A percentile compares a stretch with the other conserved stretches of the same genome.
phyloP scores from a whole-genome alignment of 176 grass and related monocot genomes.

The Triticum turgidum region DNA sequence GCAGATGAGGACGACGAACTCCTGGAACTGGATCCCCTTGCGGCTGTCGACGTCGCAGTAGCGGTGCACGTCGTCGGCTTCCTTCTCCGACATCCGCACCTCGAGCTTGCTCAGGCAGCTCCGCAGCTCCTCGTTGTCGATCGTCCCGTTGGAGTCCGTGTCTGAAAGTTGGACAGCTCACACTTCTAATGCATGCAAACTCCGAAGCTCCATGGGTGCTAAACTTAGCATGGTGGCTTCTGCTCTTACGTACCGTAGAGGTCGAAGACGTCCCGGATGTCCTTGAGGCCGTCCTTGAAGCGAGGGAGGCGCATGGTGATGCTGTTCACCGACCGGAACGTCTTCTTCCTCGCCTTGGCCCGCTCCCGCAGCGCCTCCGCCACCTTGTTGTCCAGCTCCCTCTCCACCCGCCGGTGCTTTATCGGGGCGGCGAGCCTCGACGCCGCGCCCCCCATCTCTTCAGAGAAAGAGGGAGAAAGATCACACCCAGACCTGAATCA shows the following conservation, averaged over 20 bases:
- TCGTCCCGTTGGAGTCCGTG: slow-evolving; percentile 58
- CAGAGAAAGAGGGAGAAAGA: background rate
- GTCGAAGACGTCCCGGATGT: slow-evolving; percentile 62
- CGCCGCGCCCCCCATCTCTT: slow-evolving; percentile 23
- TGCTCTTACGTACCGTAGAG: slow-evolving; percentile 43
- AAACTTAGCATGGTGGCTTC: background rate
- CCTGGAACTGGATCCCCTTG: slow-evolving; percentile 58
- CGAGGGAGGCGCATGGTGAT: slow-evolving; percentile 77
- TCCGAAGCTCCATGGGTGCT: background rate
- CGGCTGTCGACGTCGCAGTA: slow-evolving; percentile 66
- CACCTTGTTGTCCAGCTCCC: slow-evolving; percentile 54
- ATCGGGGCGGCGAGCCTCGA: slow-evolving; percentile 20
- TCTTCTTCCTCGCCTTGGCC: slow-evolving; percentile 26
- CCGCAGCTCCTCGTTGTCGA: slow-evolving; percentile 58
- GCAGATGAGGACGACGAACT: slow-evolving; percentile 77
- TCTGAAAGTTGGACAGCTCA: slow-evolving; percentile 29
- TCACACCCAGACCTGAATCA: background rate
- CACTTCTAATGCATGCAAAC: background rate
- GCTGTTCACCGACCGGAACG: slow-evolving; percentile 71
- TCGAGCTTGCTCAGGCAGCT: slow-evolving; percentile 43
- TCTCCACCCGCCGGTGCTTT: slow-evolving; percentile 38
- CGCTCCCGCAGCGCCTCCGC: slow-evolving; percentile 56
- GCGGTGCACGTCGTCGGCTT: slow-evolving; percentile 41
- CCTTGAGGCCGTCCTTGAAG: slow-evolving; percentile 64
- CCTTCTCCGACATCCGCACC: slow-evolving; percentile 44